A percentile compares a stretch with the other conserved stretches of the same genome.
Conservation (phyloP, 2,329 filamentous ascomycete species). For the Hyphodiscus sp. region DNA sequence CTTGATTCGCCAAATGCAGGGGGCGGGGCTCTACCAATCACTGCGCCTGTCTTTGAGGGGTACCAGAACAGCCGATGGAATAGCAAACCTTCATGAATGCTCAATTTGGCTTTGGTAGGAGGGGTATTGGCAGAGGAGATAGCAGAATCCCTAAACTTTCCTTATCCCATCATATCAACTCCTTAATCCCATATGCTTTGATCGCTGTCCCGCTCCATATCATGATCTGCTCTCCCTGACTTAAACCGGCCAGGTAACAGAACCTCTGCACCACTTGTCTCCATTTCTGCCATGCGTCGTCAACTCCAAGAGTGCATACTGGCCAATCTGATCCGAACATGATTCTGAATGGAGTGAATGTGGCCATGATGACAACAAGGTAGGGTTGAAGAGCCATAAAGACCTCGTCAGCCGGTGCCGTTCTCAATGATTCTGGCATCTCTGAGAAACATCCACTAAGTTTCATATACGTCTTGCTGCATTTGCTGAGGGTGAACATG, state of each 20-base stretch:
- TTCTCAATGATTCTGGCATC: conserved; percentile 51
- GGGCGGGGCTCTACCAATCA: neutral
- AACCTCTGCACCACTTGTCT: conserved; percentile 60
- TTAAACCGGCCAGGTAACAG: conserved; percentile 56
- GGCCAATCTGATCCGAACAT: conserved; percentile 97
- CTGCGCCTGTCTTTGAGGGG: neutral
- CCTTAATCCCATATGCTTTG: conserved; percentile 57
- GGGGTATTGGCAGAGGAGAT: neutral
- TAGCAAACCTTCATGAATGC: neutral
- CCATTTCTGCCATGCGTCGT: conserved; percentile 69
- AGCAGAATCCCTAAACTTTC: neutral
- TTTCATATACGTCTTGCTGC: conserved; percentile 74
- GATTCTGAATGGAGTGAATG: conserved; percentile 64
- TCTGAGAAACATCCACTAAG: conserved; percentile 83
- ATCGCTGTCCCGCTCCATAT: conserved; percentile 70
- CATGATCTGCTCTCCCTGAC: conserved; percentile 52
- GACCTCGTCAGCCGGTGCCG: conserved; percentile 46
- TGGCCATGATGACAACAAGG: conserved; percentile 63
- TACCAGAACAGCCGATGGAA: neutral
- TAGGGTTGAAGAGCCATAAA: conserved; percentile 62
- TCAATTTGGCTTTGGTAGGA: neutral
- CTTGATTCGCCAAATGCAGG: neutral
- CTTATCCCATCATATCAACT: conserved; percentile 20
- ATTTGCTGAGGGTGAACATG: conserved; percentile 60
- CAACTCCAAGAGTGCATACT: conserved; percentile 65